Base-by-base conservation (phyloP, 495 filamentous ascomycete species). In the Penicillium soppii region DNA sequence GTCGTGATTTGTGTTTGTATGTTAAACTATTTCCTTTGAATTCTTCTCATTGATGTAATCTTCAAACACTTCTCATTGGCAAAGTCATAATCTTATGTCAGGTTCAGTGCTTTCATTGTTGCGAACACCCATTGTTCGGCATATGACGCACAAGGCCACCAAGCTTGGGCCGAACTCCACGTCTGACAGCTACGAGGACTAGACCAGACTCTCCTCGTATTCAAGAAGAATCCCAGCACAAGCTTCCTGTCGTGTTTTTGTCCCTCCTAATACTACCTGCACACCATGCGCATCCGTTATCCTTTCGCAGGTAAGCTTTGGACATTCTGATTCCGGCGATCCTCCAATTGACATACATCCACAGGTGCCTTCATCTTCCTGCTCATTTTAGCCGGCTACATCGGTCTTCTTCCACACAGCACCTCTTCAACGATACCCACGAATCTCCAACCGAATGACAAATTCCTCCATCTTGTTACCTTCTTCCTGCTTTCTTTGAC, bases 401-500 rank as follows among this genome's bases (percentile, higher is more conserved):
- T 88, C 55, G 90, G 89, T 49, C 86, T 96, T 32, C 62, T 87
- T 57, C 76, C 78, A 23, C 74, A 78, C 52, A 70, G 62, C 61
- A 56, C 66, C 66, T 91, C 72, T 54, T 82, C 74, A 60, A 82
- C 67, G 68, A 91, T 72, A 68, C 86, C 72, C 62, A 81, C 86
- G 50, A 81, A 94, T 22, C 58, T 88, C 47, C 78, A 81, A 48
- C 76, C 76, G 50, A 90, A 92, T 77, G 91, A 96, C 80, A 96
- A 97, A 71, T 74, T 89, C 65, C 83, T 99, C 21, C 95, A 97
- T 68, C 76, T 90, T 61, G 37, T 92, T 41, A 89, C 88, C 53
- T 97, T 99, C 76, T 95, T 97, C 82, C 57, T 88, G 49, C 75
- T 99, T 20, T 92, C 95, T 10, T 56, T 89, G 30, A 74, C 77